Percentiles rank a stretch among this genome's conserved stretches.
phyloP scores from a whole-genome alignment of 176 grass and related monocot species.

The Neostapfia colusana region DNA sequence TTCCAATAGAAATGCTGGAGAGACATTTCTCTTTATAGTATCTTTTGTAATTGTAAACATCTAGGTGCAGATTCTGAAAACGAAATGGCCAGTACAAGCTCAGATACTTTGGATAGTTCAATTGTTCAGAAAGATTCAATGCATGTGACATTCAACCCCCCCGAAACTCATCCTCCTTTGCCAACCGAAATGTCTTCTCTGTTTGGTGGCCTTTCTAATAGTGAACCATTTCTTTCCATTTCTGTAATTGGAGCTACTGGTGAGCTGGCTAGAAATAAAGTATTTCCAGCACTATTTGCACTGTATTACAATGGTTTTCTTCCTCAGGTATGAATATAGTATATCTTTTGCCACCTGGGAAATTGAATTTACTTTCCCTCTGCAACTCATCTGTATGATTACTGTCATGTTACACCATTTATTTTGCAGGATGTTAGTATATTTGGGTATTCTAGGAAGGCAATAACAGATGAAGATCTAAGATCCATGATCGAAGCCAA shows the following conservation, averaged over 20 bases:
- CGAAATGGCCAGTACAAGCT: conserved; percentile 42
- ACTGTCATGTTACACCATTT: conserved; percentile 26
- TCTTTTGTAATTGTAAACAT: conserved; percentile 12
- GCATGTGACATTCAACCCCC: not conserved
- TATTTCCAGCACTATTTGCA: conserved; percentile 89
- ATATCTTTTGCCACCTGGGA: not conserved
- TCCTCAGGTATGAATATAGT: conserved; percentile 57
- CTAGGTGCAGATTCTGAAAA: conserved; percentile 43
- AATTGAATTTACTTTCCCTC: not conserved
- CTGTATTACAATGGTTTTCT: conserved; percentile 87
- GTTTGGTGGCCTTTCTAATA: conserved; percentile 19
- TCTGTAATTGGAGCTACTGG: conserved; percentile 92
- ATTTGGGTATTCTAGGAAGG: conserved; percentile 98
- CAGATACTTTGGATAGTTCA: conserved; percentile 45
- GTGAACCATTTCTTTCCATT: conserved; percentile 68
- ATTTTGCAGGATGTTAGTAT: conserved; percentile 79
- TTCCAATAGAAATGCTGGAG: not conserved
- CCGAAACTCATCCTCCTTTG: conserved; percentile 27
- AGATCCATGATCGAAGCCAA: conserved; percentile 82
- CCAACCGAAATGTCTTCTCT: conserved; percentile 24
- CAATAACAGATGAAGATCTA: conserved; percentile 59
- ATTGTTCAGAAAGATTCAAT: conserved; percentile 15
- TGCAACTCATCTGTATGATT: not conserved
- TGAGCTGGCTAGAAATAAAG: conserved; percentile 83
- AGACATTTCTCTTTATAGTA: not conserved